Evolutionary conservation across 768 basidiomycete genomes (phyloP).

Genomic region (Russula foetens): DNA sequence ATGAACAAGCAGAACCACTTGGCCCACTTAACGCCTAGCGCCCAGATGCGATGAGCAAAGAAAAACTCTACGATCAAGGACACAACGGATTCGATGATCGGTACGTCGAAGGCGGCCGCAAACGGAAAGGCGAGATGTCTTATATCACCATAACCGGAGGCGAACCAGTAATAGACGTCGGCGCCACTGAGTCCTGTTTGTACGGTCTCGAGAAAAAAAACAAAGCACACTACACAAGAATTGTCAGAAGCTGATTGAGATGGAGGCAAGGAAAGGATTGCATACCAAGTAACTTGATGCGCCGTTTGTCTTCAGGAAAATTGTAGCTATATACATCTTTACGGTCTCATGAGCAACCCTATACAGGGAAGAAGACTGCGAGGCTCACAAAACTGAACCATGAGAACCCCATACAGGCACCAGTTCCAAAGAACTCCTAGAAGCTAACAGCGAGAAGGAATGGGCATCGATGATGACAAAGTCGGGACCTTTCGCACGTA

Average conservation of each 20-base stretch:
- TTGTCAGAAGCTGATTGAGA: background rate
- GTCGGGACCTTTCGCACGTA: background rate
- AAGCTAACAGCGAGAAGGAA: background rate
- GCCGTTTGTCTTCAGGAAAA: background rate
- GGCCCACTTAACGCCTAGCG: background rate
- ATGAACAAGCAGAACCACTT: background rate
- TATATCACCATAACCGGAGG: slow-evolving; percentile 25
- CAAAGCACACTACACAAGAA: slow-evolving; percentile 19
- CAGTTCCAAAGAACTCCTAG: slow-evolving; percentile 21
- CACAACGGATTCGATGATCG: background rate
- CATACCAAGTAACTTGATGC: background rate
- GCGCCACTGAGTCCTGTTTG: slow-evolving; percentile 24
- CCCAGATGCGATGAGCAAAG: slow-evolving; percentile 1
- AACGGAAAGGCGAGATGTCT: slow-evolving; percentile 15
- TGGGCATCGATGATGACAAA: background rate
- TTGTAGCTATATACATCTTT: slow-evolving; percentile 11
- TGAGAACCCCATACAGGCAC: slow-evolving; percentile 24
- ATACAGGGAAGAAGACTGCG: no score
- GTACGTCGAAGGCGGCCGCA: slow-evolving; percentile 16
- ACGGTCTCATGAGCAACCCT: background rate
- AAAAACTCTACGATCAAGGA: background rate
- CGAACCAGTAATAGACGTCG: slow-evolving; percentile 26
- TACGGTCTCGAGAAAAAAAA: slow-evolving; percentile 23
- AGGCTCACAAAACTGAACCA: slow-evolving; percentile 25
- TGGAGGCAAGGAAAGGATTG: background rate